Percentiles rank a stretch among this genome's conserved stretches.
phyloP scores from a whole-genome alignment of 129 eudicot genomes.

The Sambucus nigra region DNA sequence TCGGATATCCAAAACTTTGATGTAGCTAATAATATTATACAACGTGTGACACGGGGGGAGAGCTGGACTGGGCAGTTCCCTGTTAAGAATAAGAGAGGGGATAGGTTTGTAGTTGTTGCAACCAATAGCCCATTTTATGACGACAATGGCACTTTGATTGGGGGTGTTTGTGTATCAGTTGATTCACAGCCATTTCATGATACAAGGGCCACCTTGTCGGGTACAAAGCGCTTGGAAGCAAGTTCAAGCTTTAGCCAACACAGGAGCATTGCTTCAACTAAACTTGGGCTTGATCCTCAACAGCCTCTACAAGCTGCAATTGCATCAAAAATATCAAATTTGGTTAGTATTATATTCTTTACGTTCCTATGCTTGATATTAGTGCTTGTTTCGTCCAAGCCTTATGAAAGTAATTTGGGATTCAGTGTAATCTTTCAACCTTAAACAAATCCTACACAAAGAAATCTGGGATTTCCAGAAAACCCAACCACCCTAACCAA shows the following conservation, averaged over 20 bases:
- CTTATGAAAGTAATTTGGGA: neutral
- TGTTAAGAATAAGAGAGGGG: slow-evolving; percentile 58
- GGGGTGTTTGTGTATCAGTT: slow-evolving; percentile 64
- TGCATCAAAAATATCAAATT: slow-evolving; percentile 67
- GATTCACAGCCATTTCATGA: slow-evolving; percentile 64
- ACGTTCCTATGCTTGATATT: neutral
- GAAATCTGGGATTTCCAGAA: too few relatives aligned
- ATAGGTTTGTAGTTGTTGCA: slow-evolving; percentile 34
- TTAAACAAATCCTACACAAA: too few relatives aligned
- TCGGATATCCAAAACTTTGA: slow-evolving; percentile 32
- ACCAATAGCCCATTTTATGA: slow-evolving; percentile 73
- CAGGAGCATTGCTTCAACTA: slow-evolving; percentile 51
- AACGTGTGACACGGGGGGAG: slow-evolving; percentile 44
- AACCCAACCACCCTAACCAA: too few relatives aligned
- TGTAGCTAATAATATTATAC: slow-evolving; percentile 42
- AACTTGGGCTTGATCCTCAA: slow-evolving; percentile 88
- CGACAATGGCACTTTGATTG: slow-evolving; percentile 59
- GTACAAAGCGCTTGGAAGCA: slow-evolving; percentile 11
- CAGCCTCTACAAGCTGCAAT: slow-evolving; percentile 86
- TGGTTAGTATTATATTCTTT: slow-evolving; percentile 38
- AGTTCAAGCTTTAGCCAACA: slow-evolving; percentile 34
- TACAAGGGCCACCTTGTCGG: slow-evolving; percentile 17
- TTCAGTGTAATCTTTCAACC: neutral
- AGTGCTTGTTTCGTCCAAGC: neutral
- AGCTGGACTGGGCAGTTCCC: slow-evolving; percentile 86